Evolutionary conservation across 2,329 filamentous ascomycete species (phyloP), one percentile per base, ranked within the genome.

Genomic region (Alternaria ventricosa): DNA sequence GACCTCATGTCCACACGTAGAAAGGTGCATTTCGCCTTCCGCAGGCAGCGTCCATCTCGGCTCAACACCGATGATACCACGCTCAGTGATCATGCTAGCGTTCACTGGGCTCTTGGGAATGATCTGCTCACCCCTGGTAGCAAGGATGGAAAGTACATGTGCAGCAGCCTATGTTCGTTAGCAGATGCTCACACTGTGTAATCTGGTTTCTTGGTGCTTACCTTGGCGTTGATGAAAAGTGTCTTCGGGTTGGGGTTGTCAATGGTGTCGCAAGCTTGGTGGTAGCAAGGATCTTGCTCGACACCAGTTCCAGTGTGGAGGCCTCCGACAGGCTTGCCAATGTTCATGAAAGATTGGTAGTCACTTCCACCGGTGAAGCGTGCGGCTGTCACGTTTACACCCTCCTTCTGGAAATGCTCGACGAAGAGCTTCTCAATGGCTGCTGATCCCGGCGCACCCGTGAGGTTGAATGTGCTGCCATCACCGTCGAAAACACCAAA

Each of bases 281-380:
- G 80, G 62, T 82, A 82, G 66, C 79, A 80, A 3, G 75, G 73
- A 56, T 82, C 80, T 54, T 80, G 78, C 27, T 75, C 76, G 3
- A 80, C 71, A 13, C 80, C 80, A 1, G 78, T 81, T 27, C 81
- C 81, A 0, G 80, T 82, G 55, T 80, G 79, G 18, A 81, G 72
- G 11, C 80, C 80, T 27, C 80, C 80, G 7, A 79, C 75, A 1
- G 80, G 76, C 56, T 81, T 81, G 8, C 79, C 80, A 27, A 77
- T 77, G 58, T 76, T 75, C 71, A 82, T 78, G 68, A 82, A 82
- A 0, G 72, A 74, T 49, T 78, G 76, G 64, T 82, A 82, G 63
- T 82, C 80, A 45, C 73, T 77, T 7, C 80, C 79, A 36, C 80
- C 80, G 5, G 76, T 76, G 51, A 82, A 82, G 13, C 71, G 70